phyloP scores from a whole-genome alignment of 2,329 filamentous ascomycete species.

The Pestalotiopsis sp. region DNA sequence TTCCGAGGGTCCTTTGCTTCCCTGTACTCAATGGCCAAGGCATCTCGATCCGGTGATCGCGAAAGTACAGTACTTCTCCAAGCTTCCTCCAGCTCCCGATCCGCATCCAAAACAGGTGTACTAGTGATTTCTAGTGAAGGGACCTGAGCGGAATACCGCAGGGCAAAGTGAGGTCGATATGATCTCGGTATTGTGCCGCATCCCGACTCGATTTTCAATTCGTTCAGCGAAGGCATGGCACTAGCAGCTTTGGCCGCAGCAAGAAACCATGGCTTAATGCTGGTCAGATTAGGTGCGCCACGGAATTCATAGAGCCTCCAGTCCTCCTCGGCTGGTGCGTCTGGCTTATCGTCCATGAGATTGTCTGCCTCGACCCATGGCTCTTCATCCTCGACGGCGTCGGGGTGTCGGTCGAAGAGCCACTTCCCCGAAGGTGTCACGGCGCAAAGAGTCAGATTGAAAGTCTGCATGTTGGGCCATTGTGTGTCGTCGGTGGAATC shows the following conservation, averaged over 20 bases:
- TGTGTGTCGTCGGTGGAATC: neutral
- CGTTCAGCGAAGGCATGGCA: neutral
- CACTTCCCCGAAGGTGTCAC: slow-evolving; percentile 2
- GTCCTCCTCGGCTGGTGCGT: slow-evolving; percentile 4
- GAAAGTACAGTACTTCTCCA: neutral
- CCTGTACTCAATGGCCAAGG: neutral
- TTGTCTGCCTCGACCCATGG: slow-evolving; percentile 4
- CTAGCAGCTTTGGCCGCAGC: neutral
- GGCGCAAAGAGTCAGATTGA: slow-evolving; percentile 3
- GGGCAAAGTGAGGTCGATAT: neutral
- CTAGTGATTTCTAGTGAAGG: neutral
- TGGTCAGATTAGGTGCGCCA: neutral
- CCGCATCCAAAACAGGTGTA: neutral
- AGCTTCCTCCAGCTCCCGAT: neutral
- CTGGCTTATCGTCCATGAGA: slow-evolving; percentile 6
- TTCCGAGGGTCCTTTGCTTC: neutral
- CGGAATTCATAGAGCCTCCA: slow-evolving; percentile 5
- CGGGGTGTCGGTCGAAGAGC: neutral
- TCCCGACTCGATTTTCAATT: neutral
- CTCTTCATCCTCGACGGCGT: neutral
- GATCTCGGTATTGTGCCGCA: slow-evolving; percentile 2
- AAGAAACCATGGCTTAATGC: neutral
- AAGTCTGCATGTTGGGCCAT: slow-evolving; percentile 5
- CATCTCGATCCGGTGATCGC: neutral
- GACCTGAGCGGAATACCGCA: neutral